These are phyloP conservation scores for Eragrostis nindensis DNA, from an alignment of 176 grass and related monocot genomes.

Conservation along the genomic window DNA sequence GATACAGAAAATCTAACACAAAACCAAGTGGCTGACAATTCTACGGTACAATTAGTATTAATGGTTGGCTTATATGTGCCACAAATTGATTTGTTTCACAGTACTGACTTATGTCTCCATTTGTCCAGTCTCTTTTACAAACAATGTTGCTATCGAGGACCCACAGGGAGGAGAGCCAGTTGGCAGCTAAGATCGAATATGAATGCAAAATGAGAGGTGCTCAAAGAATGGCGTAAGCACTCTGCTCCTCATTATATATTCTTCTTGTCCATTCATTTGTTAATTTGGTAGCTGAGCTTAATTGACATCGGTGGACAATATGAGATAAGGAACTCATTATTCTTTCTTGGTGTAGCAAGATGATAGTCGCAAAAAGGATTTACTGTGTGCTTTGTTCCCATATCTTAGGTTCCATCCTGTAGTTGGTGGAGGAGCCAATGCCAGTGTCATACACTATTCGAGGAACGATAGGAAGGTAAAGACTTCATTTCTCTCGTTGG, in stretches of 20 bases:
- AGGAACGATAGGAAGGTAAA: conserved; percentile 84
- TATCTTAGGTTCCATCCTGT: conserved; percentile 92
- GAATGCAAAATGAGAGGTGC: conserved; percentile 99
- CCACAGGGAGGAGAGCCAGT: conserved; percentile 72
- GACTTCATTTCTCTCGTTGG: not conserved
- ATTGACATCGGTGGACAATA: not conserved
- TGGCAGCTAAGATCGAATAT: conserved; percentile 86
- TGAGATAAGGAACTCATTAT: not conserved
- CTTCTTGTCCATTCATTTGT: conserved; percentile 25
- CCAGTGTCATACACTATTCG: conserved; percentile 92
- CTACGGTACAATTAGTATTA: conserved; percentile 6
- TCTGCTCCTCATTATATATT: conserved; percentile 22
- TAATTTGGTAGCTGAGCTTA: conserved; percentile 3
- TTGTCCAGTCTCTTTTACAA: conserved; percentile 85
- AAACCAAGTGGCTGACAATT: not conserved
- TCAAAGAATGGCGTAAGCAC: conserved; percentile 94
- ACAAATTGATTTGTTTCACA: not conserved
- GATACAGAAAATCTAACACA: not conserved
- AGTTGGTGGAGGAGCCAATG: conserved; percentile 85
- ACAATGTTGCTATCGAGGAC: conserved; percentile 90
- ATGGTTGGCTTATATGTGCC: not conserved
- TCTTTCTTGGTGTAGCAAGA: not conserved
- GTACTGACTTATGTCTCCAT: conserved; percentile 32
- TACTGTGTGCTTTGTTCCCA: conserved; percentile 7
- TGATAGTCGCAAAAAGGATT: not conserved